Percentiles rank a stretch among this genome's conserved stretches.
Conservation (phyloP, 2,329 filamentous ascomycete species). For the Tolypocladium tropicale region DNA sequence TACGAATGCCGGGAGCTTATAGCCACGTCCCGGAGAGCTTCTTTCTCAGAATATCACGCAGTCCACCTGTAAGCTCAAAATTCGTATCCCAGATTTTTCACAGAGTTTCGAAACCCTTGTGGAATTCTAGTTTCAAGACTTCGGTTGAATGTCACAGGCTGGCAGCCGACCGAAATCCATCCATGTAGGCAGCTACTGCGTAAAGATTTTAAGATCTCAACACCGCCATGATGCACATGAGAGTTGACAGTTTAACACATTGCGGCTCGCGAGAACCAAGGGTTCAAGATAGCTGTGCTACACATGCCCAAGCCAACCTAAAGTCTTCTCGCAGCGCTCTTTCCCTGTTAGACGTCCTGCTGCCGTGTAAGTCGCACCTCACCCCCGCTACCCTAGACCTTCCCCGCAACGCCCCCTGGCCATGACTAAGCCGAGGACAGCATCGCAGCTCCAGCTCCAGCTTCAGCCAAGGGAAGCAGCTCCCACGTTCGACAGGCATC, state of each 20-base stretch:
- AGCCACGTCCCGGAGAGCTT: not conserved
- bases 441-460: not conserved
- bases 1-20: not conserved
- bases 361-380: not conserved
- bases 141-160: no score
- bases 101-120: no score
- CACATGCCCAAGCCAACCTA: no score
- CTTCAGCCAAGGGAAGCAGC: not conserved
- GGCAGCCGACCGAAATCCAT: no score
- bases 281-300: no score
- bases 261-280: no score
- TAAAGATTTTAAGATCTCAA: no score
- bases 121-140: no score
- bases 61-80: not conserved
- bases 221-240: not conserved
- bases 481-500: not conserved
- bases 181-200: no score
- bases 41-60: not conserved
- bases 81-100: not conserved
- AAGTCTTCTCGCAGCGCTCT: not conserved
- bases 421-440: not conserved
- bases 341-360: not conserved
- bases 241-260: not conserved
- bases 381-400: not conserved
- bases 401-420: no score